These are phyloP conservation scores for Lasiodiplodia theobromae DNA, from an alignment of 2,329 filamentous ascomycete species.

Conservation along the genomic window DNA sequence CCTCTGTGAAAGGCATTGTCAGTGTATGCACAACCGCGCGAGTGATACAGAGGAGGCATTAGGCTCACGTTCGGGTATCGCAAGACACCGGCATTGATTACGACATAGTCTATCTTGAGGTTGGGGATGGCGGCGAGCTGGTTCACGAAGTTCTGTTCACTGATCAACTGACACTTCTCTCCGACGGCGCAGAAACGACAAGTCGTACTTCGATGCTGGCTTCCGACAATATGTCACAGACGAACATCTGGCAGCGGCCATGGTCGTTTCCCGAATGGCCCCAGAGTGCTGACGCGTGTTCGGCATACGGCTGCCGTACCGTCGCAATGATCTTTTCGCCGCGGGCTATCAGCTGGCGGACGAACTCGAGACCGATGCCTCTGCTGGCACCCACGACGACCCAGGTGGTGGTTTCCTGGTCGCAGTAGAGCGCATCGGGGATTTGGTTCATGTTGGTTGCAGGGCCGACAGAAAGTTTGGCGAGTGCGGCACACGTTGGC, in stretches of 20 bases:
- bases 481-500: conserved; percentile 15
- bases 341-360: conserved; percentile 55
- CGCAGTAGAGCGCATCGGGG: conserved; percentile 50
- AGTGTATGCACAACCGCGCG: conserved; percentile 2
- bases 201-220: conserved; percentile 56
- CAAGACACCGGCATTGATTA: conserved; percentile 65
- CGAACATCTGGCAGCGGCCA: conserved; percentile 56
- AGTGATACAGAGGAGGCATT: conserved; percentile 31
- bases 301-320: conserved; percentile 53
- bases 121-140: conserved; percentile 50
- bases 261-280: conserved; percentile 51
- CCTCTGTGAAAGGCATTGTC: conserved; percentile 47
- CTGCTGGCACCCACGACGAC: conserved; percentile 56
- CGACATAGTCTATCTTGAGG: conserved; percentile 59
- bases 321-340: conserved; percentile 61
- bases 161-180: conserved; percentile 21
- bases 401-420: conserved; percentile 53
- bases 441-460: conserved; percentile 50
- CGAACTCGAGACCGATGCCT: conserved; percentile 61
- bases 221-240: conserved; percentile 62
- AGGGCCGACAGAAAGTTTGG: conserved; percentile 24
- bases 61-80: conserved; percentile 62
- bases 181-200: background rate
- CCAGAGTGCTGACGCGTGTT: conserved; percentile 51
- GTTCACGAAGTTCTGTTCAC: conserved; percentile 51